Base-by-base conservation (phyloP, 805 yeast genomes). In the Pichia thaimueangensis region DNA sequence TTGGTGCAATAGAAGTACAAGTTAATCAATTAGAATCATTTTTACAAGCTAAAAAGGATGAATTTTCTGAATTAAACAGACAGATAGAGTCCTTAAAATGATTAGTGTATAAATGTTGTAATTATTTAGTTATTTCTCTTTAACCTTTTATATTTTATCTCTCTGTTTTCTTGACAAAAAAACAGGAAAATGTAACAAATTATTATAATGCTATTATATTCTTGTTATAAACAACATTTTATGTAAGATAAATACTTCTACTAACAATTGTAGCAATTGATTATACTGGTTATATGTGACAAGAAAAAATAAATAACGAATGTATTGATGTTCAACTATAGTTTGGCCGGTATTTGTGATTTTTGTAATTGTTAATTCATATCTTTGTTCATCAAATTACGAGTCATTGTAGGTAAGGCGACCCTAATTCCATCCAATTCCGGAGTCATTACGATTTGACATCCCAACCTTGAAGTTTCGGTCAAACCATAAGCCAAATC, bases 401-500 rank as follows among this genome's bases (percentile, higher is more conserved):
- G 73, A 8, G 98, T 93, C 96, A 93, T 86, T 13, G 96, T 91
- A 16, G 98, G 98, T 49, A 93, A 71, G 0, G 97, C 97, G 5
- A 93, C 94, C 54, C 97, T 74, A 29, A 93, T 66, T 0, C 98
- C 98, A 60, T 93, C 97, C 43, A 93, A 68, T 37, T 86, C 94
- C 60, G 87, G 88, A 24, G 82, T 67, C 96, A 93, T 86, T 45
- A 73, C 72, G 30, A 93, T 82, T 66, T 91, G 97, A 63, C 98
- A 93, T 0, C 97, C 98, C 52, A 93, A 70, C 60, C 98, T 76
- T 20, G 96, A 86, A 8, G 98, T 93, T 60, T 93, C 98, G 5
- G 97, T 93, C 35, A 93, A 74, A 0, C 98, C 98, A 59, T 93
- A 93, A 0, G 98, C 98, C 58, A 93, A 72, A 64, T 93, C 98